phyloP scores from a whole-genome alignment of 2,329 filamentous ascomycete species.

The Pseudogymnoascus sp. region DNA sequence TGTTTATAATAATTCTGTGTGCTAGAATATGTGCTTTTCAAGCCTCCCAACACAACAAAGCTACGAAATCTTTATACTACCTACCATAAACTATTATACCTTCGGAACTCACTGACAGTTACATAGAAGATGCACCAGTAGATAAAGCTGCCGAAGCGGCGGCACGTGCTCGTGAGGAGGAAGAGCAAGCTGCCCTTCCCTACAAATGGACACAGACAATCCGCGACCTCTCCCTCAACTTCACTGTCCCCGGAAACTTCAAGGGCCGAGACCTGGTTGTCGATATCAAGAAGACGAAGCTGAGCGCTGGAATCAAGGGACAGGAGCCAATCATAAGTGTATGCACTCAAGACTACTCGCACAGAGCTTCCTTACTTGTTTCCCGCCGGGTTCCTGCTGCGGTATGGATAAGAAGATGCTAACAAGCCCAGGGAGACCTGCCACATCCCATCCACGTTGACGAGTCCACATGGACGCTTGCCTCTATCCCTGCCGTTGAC shows the following conservation, averaged over 20 bases:
- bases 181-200: constrained; percentile 82
- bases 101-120: not conserved
- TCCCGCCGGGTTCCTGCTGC: not conserved
- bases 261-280: constrained; percentile 80
- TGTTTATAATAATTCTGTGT: not conserved
- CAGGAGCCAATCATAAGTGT: constrained; percentile 78
- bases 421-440: constrained; percentile 62
- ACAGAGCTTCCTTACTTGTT: constrained; percentile 3
- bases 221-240: constrained; percentile 71
- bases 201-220: constrained; percentile 98
- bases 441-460: constrained; percentile 71
- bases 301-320: constrained; percentile 80
- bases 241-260: constrained; percentile 70
- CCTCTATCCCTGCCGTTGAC: constrained; percentile 46
- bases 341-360: constrained; percentile 22
- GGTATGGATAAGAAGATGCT: not conserved
- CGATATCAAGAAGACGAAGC: constrained; percentile 67
- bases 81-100: not conserved
- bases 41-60: not conserved
- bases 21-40: not conserved
- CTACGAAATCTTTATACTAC: not conserved
- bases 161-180: constrained; percentile 61
- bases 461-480: constrained; percentile 91
- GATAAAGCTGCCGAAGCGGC: constrained; percentile 50
- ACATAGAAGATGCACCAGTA: constrained; percentile 21